Base-by-base conservation (phyloP, 2,329 filamentous ascomycete species). In the Fusarium anguioides region DNA sequence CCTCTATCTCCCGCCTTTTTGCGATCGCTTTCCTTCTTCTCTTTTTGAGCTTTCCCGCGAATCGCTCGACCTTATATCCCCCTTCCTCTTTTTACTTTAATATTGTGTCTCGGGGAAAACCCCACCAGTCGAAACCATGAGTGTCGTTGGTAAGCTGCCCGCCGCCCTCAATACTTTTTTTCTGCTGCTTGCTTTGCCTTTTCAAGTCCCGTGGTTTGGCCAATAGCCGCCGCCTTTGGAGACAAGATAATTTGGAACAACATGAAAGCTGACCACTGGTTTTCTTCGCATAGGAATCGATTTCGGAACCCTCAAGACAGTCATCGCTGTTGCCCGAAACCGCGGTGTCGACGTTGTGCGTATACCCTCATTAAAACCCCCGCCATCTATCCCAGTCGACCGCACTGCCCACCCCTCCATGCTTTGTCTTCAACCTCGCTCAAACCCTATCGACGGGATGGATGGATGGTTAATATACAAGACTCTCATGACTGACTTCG, bases 291-390 rank as follows among this genome's bases (percentile, higher is more conserved):
- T 53, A 87, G 94, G 94, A 82, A 89, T 97, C 82, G 95, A 98
- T 88, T 91, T 98, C 84, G 95, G 95, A 84, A 93, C 93, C 73
- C 89, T 97, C 80, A 97, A 96, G 88, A 97, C 95, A 80, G 94
- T 97, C 78, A 92, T 98, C 82, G 95, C 95, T 80, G 95, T 98
- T 81, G 96, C 96, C 79, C 90, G 96, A 81, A 98, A 98, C 83
- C 94, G 96, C 80, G 96, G 96, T 84, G 96, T 99, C 81, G 96
- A 99, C 86, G 96, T 99, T 80, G 94, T 97, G 87, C 79, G 94
- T 96, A 78, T 72, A 69, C 64, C 60, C 66, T 61, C 48, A 47
- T 48, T 56, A 45, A 35, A 10, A 39, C 56, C 51, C 36, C 60
- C 57, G 29, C 51, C 55, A 53, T 59, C 54, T 53, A 48, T 50